These are phyloP conservation scores for Cryphonectria carpinicola DNA, from an alignment of 2,329 filamentous ascomycete species.

Conservation along the genomic window DNA sequence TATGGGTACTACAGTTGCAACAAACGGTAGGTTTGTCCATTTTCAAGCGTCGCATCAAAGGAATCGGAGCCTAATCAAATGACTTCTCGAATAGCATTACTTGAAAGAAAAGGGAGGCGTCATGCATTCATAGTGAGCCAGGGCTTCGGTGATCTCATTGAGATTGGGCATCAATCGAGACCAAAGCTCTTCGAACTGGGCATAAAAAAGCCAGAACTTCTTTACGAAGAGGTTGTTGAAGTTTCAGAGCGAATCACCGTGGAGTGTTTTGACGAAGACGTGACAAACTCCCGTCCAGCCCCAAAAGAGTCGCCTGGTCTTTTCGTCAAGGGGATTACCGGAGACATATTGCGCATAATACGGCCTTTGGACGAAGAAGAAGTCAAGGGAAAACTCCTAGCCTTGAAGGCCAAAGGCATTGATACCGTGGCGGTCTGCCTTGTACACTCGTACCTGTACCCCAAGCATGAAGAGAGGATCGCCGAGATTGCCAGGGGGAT, in stretches of 20 bases:
- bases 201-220: conserved; percentile 22
- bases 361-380: conserved; percentile 55
- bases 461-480: conserved; percentile 66
- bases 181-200: conserved; percentile 27
- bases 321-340: conserved; percentile 65
- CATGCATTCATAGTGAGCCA: conserved; percentile 29
- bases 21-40: conserved; percentile 11
- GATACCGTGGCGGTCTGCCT: conserved; percentile 70
- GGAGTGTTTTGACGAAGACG: conserved; percentile 25
- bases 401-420: conserved; percentile 63
- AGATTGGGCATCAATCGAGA: conserved; percentile 29
- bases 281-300: conserved; percentile 12
- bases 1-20: conserved; percentile 59
- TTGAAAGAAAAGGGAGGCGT: conserved; percentile 29
- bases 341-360: conserved; percentile 67
- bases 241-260: conserved; percentile 30
- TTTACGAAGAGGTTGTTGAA: conserved; percentile 30
- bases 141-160: conserved; percentile 29
- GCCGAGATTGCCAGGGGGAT: conserved; percentile 66
- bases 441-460: conserved; percentile 74
- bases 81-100: conserved; percentile 19
- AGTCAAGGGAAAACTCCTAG: conserved; percentile 59
- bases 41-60: no score
- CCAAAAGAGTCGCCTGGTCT: conserved; percentile 18
- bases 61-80: background rate